Conservation (phyloP, 2,329 filamentous ascomycete genomes). For the Alternaria alternata region DNA sequence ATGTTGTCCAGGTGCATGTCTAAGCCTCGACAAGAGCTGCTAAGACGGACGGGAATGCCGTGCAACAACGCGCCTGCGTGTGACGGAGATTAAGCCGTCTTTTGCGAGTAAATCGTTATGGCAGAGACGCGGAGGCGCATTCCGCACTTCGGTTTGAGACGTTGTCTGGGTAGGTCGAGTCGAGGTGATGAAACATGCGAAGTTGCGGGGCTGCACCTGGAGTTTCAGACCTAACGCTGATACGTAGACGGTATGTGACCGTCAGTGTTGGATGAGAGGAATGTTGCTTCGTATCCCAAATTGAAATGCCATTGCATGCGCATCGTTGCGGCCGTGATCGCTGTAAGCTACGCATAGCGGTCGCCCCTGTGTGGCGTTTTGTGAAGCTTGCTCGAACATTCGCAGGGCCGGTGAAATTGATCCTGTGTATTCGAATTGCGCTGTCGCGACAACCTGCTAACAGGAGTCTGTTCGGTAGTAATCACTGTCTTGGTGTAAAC, state of each 20-base stretch:
- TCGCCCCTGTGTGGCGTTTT: neutral
- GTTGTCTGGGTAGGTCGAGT: slow-evolving; percentile 20
- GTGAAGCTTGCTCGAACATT: neutral
- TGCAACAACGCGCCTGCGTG: slow-evolving; percentile 13
- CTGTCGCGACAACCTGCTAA: neutral
- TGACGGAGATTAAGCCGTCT: slow-evolving; percentile 11
- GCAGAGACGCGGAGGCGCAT: slow-evolving; percentile 23
- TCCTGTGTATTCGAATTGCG: neutral
- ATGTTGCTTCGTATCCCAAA: neutral
- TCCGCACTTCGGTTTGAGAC: slow-evolving; percentile 21
- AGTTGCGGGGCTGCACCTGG: slow-evolving; percentile 19
- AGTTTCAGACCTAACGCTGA: slow-evolving; percentile 30
- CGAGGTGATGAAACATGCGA: slow-evolving; percentile 26
- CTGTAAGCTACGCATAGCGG: neutral
- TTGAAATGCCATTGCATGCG: neutral
- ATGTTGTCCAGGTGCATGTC: slow-evolving; percentile 19
- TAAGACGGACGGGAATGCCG: slow-evolving; percentile 26
- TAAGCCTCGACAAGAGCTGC: slow-evolving; percentile 24
- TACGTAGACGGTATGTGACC: slow-evolving; percentile 26
- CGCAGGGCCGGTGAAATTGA: neutral
- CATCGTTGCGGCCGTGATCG: neutral
- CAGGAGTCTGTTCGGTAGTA: neutral
- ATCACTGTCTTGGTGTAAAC: neutral
- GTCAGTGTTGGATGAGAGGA: neutral
- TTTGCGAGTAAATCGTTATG: slow-evolving; percentile 9